Evolutionary conservation across 2,329 filamentous ascomycete species (phyloP).

Genomic region (Macrophomina phaseolina): DNA sequence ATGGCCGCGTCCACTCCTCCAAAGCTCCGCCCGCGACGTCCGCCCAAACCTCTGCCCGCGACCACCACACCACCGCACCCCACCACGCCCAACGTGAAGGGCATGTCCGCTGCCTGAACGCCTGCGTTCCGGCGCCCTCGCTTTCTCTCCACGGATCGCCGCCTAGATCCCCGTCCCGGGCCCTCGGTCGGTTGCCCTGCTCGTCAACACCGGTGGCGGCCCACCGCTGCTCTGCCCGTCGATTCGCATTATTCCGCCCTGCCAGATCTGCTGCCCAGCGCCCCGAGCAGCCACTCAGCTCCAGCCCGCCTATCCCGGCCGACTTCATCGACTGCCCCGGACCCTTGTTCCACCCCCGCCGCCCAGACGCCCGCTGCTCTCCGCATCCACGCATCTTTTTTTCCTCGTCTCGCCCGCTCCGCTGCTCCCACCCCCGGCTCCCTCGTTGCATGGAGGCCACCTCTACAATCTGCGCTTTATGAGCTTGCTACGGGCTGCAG

Average conservation of each 20-base stretch:
- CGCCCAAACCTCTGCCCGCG: neutral
- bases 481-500: constrained; percentile 43
- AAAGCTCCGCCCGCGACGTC: neutral
- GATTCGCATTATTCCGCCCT: constrained; percentile 5
- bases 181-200: neutral
- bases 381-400: neutral
- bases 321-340: constrained; percentile 14
- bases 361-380: neutral
- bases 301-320: neutral
- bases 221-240: neutral
- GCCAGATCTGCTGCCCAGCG: constrained; percentile 11
- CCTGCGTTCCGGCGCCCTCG: neutral
- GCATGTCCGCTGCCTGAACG: neutral
- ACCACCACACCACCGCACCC: neutral
- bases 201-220: constrained; percentile 6
- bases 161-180: constrained; percentile 2
- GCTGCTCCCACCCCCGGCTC: neutral
- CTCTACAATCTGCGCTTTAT: constrained; percentile 36
- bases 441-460: constrained; percentile 19
- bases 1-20: constrained; percentile 11
- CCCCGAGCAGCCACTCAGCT: constrained; percentile 3
- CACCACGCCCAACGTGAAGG: neutral
- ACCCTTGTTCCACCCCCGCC: constrained; percentile 19
- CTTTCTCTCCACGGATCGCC: constrained; percentile 16
- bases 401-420: neutral